Base-by-base conservation (phyloP, 345 rosid species). In the Lumnitzera littorea region DNA sequence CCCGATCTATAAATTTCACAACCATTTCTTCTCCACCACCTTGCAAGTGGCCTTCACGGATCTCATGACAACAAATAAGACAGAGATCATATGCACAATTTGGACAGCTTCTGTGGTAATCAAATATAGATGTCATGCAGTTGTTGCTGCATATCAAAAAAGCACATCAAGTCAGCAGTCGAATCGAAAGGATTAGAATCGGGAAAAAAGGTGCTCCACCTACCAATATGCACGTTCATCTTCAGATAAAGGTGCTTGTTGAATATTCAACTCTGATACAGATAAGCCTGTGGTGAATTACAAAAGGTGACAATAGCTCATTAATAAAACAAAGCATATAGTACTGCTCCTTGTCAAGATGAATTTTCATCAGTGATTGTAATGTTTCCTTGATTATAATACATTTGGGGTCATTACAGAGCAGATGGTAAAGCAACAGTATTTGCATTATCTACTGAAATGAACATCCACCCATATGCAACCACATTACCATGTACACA, bases 191-290 rank as follows among this genome's bases (percentile, higher is more conserved):
- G 51, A 48, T 10, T 49, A 13, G 48, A 27, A 25, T 2, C 41
- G 43, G 48, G 31, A 49, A 56, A 16, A 13, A 55, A 47, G 14
- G n/a, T 46, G 20, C 12, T 24, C 49, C 53, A 50, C 46, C 12
- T 80, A 86, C 91, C 91, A 86, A 55, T 70, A 83, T 14, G 71
- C 50, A 67, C 87, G 85, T 57, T 81, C 92, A 49, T 72, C 63
- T 11, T 20, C 13, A 12, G 0, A 8, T 46, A 68, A 61, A 24
- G 27, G 25, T 36, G 71, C 75, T 66, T 58, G 48, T 51, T 56
- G 27, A 54, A 75, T 48, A n/a, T 59, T 31, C 20, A 75, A 46
- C 50, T 71, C 63, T 53, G 54, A 46, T 5, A 46, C 49, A 24
- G 56, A 36, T 36, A 69, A 47, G 4, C 71, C 70, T 69, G 62